Percentiles rank a stretch among this genome's conserved stretches.
phyloP scores from a whole-genome alignment of 108 stramenopile genomes.

The Seminavis robusta region DNA sequence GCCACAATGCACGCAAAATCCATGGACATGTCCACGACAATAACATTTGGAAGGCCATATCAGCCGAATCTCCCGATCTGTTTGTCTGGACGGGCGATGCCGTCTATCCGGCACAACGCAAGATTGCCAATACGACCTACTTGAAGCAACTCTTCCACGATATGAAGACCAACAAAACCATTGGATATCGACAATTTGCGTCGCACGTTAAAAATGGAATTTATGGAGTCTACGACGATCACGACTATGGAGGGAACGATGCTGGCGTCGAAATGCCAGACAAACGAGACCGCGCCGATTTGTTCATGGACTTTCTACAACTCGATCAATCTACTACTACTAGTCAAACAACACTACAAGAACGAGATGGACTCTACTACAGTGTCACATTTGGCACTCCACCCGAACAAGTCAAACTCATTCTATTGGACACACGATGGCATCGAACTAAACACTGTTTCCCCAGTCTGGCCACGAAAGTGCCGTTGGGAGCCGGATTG shows the following conservation, averaged over 20 bases:
- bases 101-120: slow-evolving; percentile 61
- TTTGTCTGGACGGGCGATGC: slow-evolving; percentile 87
- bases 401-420: slow-evolving; percentile 44
- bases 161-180: slow-evolving; percentile 54
- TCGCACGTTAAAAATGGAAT: slow-evolving; percentile 7
- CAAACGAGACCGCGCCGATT: slow-evolving; percentile 36
- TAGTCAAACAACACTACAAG: not conserved
- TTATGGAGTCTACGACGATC: slow-evolving; percentile 88
- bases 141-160: slow-evolving; percentile 52
- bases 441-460: slow-evolving; percentile 73
- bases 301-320: slow-evolving; percentile 77
- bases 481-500: slow-evolving; percentile 51
- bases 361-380: slow-evolving; percentile 59
- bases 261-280: slow-evolving; percentile 55
- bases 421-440: slow-evolving; percentile 85
- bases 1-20: slow-evolving; percentile 65
- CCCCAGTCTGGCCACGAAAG: slow-evolving; percentile 52
- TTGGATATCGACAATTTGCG: slow-evolving; percentile 42
- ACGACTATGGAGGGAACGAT: slow-evolving; percentile 93
- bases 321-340: slow-evolving; percentile 6
- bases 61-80: slow-evolving; percentile 32
- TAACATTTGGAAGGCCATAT: slow-evolving; percentile 65
- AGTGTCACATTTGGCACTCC: slow-evolving; percentile 20
- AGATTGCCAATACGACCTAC: slow-evolving; percentile 36
- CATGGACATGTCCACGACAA: slow-evolving; percentile 13